These are phyloP conservation scores for Mycena venus DNA, from an alignment of 768 basidiomycete genomes.

Conservation along the genomic window DNA sequence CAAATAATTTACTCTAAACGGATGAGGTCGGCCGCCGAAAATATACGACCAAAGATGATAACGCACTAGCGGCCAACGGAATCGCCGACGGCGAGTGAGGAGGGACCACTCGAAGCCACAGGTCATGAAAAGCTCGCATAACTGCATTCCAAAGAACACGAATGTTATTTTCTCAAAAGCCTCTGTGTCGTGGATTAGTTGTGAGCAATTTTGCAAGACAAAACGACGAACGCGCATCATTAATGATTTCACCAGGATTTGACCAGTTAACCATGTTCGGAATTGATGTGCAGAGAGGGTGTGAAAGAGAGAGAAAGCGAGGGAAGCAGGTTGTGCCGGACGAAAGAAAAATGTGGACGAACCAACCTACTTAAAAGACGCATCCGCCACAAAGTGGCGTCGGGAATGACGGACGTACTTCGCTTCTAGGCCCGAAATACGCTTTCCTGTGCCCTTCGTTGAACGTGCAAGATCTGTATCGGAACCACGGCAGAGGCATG, in stretches of 20 bases:
- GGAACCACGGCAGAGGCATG: not conserved
- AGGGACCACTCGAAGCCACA: constrained; percentile 79
- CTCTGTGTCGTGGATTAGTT: constrained; percentile 47
- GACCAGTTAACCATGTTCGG: constrained; percentile 66
- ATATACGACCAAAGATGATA: not conserved
- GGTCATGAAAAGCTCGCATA: constrained; percentile 78
- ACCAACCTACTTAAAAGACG: constrained; percentile 19
- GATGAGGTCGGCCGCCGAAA: not conserved
- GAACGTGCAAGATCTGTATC: not conserved
- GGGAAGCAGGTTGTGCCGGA: not conserved
- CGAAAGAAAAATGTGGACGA: not conserved
- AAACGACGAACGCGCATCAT: constrained; percentile 53
- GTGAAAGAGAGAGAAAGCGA: not conserved
- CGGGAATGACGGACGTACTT: constrained; percentile 17
- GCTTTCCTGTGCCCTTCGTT: not conserved
- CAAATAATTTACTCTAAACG: constrained; percentile 36
- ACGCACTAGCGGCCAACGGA: constrained; percentile 80
- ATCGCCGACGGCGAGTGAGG: constrained; percentile 65
- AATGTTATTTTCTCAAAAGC: constrained; percentile 73
- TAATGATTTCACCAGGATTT: constrained; percentile 56
- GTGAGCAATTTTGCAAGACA: not conserved
- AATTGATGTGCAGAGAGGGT: not conserved
- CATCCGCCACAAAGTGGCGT: constrained; percentile 28
- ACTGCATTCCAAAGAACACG: constrained; percentile 73
- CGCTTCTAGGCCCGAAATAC: constrained; percentile 31